Evolutionary conservation across 768 basidiomycete genomes (phyloP), one percentile per base, ranked within the genome.

Genomic region (Suillus occidentalis): DNA sequence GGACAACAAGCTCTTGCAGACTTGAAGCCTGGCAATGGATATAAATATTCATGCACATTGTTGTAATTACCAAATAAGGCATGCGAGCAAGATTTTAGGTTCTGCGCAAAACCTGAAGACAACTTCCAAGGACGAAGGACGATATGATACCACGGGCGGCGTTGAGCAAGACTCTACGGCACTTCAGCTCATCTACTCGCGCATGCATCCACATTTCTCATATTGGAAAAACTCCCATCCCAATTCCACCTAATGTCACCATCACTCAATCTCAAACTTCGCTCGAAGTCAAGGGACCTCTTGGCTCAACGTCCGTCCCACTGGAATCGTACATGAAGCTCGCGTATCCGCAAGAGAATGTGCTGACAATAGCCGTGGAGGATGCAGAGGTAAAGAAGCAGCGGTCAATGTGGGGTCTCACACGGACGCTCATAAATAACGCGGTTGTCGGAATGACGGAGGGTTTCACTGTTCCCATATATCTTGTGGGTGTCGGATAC

Each of bases 401-500:
- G 76, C 87, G 93, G 50, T 86, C 90, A 64, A 90, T 93, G 84
- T 99, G 97, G 96, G 97, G 97, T n/a, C 87, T 93, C 53, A 96
- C 94, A 16, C 88, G 96, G 61, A 91, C 95, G 0, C 83, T 95
- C 68, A 92, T 98, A 74, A 81, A 84, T 68, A 98, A 99, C 74
- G 95, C 96, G 18, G 86, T 99, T 67, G 83, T 80, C 16, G 97
- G 97, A 50, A 94, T 98, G 83, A 91, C 93, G 6, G 85, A 89
- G 65, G 96, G 96, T 5, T 98, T 93, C 79, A 84, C 84, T 0
- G 83, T 93, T 10, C 89, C 94, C 16, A 76, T 99, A 18, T 90
- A 89, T 72, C 86, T 99, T 67, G 96, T 98, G 67, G 97, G 97
- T 20, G 95, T 99, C 40, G 96, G 97, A 2, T 99, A 94, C 80